phyloP scores from a whole-genome alignment of 108 stramenopile genomes.

The Chaetoceros muelleri region DNA sequence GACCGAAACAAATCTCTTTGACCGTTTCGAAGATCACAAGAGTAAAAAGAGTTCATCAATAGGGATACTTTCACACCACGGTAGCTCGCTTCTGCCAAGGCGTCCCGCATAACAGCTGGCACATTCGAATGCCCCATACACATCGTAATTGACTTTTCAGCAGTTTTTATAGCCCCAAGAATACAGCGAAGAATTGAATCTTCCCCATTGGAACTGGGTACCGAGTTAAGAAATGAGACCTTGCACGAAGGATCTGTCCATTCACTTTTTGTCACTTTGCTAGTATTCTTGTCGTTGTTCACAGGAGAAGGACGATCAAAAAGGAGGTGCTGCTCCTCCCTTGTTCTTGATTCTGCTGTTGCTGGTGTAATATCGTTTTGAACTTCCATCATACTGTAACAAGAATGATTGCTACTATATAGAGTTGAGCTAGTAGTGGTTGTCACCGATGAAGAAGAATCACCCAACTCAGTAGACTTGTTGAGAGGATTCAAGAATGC shows the following conservation, averaged over 20 bases:
- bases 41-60: conserved; percentile 14
- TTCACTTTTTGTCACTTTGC: too few relatives aligned
- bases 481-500: background rate
- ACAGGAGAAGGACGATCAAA: too few relatives aligned
- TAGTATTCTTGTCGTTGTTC: too few relatives aligned
- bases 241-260: background rate
- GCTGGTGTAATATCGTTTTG: too few relatives aligned
- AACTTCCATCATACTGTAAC: too few relatives aligned
- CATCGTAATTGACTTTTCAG: conserved; percentile 12
- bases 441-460: too few relatives aligned
- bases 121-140: conserved; percentile 25
- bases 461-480: too few relatives aligned
- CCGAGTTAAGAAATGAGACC: conserved; percentile 13
- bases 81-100: conserved; percentile 12
- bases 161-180: conserved; percentile 12
- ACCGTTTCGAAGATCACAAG: conserved; percentile 13
- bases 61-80: conserved; percentile 16
- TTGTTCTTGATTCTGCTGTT: conserved; percentile 1
- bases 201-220: conserved; percentile 17
- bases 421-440: too few relatives aligned
- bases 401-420: too few relatives aligned
- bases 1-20: conserved; percentile 16
- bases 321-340: background rate
- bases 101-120: conserved; percentile 7
- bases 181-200: conserved; percentile 22